These are phyloP conservation scores for Sporisorium exsertum DNA, from an alignment of 1,284 basidiomycete genomes.

Conservation along the genomic window DNA sequence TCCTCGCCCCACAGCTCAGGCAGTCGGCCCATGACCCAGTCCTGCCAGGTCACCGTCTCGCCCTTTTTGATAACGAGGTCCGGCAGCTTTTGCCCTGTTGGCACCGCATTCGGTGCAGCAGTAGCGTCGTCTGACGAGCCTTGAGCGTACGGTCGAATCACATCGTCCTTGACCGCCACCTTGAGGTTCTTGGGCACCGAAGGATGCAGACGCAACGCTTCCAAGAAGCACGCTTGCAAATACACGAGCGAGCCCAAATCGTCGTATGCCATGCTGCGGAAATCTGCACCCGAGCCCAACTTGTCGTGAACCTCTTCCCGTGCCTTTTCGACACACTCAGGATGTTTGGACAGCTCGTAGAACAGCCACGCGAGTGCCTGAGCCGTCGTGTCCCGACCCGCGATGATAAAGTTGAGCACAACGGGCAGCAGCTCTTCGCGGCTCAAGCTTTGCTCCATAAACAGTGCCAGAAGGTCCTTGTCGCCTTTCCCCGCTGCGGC, in stretches of 20 bases:
- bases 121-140: conserved; percentile 24
- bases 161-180: conserved; percentile 53
- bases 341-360: conserved; percentile 50
- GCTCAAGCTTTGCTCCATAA: conserved; percentile 69
- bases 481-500: conserved; percentile 45
- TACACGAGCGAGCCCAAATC: conserved; percentile 48
- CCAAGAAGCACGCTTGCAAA: conserved; percentile 55
- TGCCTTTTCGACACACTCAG: conserved; percentile 34
- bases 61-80: conserved; percentile 53
- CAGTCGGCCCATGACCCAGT: conserved; percentile 59
- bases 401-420: conserved; percentile 57
- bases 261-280: conserved; percentile 54
- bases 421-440: conserved; percentile 66
- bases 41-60: conserved; percentile 51
- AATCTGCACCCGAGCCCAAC: conserved; percentile 29
- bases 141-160: conserved; percentile 54
- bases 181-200: conserved; percentile 62
- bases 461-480: conserved; percentile 70
- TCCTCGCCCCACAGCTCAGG: conserved; percentile 64
- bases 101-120: conserved; percentile 40
- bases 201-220: conserved; percentile 60
- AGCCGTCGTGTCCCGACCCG: conserved; percentile 62
- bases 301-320: conserved; percentile 52
- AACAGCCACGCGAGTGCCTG: conserved; percentile 59
- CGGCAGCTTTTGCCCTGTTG: conserved; percentile 35